Percentiles rank a stretch among this genome's conserved stretches.
Evolutionary conservation across 345 rosid species (phyloP).

Genomic region (Litchi chinensis): DNA sequence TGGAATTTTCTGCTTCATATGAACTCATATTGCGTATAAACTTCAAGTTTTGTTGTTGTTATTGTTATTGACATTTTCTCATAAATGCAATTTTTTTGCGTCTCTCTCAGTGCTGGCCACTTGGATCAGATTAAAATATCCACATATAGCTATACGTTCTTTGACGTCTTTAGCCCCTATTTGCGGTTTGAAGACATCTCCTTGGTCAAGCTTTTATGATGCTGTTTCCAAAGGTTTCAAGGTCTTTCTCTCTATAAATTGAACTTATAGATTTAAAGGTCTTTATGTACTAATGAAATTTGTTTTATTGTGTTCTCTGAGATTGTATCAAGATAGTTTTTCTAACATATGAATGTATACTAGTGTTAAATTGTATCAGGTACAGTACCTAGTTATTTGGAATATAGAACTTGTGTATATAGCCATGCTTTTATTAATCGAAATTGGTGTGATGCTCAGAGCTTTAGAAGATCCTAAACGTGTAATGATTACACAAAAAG

Average conservation of each 20-base stretch:
- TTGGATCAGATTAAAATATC: slow-evolving; percentile 85
- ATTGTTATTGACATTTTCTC: neutral
- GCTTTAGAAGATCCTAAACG: no score
- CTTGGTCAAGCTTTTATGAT: slow-evolving; percentile 74
- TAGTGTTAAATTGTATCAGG: no score
- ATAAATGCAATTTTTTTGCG: neutral
- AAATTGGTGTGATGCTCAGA: no score
- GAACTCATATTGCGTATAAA: neutral
- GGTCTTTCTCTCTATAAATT: slow-evolving; percentile 31
- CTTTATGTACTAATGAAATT: neutral
- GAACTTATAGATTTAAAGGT: neutral
- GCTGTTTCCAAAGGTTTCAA: slow-evolving; percentile 73
- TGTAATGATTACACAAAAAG: no score
- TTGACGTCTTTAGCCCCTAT: slow-evolving; percentile 78
- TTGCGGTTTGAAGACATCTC: slow-evolving; percentile 72
- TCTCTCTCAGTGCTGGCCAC: slow-evolving; percentile 71
- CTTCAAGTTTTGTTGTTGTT: neutral
- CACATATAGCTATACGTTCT: slow-evolving; percentile 76
- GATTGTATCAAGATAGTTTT: no score
- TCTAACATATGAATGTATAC: no score
- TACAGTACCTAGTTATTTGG: no score
- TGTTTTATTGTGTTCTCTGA: no score
- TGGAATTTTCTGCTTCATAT: neutral
- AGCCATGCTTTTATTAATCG: no score
- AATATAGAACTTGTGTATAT: no score